These are phyloP conservation scores for Flaveria linearis DNA, from an alignment of 129 eudicot species.

Conservation along the genomic window DNA sequence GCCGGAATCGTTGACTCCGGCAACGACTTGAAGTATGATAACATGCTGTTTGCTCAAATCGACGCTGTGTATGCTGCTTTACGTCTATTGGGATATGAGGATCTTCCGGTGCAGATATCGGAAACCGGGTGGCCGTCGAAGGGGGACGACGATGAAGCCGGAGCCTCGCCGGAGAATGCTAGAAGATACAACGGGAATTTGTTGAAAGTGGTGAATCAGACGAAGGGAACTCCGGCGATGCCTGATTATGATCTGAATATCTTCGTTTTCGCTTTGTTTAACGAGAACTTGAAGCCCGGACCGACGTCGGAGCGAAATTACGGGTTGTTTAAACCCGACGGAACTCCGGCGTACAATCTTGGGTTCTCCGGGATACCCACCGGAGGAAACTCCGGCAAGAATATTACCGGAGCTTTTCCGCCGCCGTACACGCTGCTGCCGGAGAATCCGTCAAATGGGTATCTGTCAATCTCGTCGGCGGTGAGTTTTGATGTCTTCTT, in stretches of 20 bases:
- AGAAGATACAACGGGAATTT: constrained; percentile 75
- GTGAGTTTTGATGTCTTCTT: constrained; percentile 33
- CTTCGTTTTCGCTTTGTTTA: constrained; percentile 74
- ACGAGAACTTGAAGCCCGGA: constrained; percentile 88
- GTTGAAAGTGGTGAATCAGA: constrained; percentile 55
- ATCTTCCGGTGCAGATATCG: constrained; percentile 68
- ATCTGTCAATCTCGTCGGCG: constrained; percentile 37
- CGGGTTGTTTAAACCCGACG: constrained; percentile 89
- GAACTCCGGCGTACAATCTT: constrained; percentile 66
- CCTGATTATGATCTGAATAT: constrained; percentile 66
- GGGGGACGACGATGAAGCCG: constrained; percentile 74
- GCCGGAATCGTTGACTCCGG: constrained; percentile 58
- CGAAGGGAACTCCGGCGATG: constrained; percentile 80
- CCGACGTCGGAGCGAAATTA: constrained; percentile 88
- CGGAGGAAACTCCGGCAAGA: constrained; percentile 27
- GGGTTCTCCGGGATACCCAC: constrained; percentile 43
- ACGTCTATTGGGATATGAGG: constrained; percentile 50
- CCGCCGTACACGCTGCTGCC: constrained; percentile 31
- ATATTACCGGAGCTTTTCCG: neutral
- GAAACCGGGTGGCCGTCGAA: constrained; percentile 99
- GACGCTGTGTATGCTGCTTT: constrained; percentile 79
- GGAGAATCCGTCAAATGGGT: constrained; percentile 32
- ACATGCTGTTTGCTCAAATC: constrained; percentile 86
- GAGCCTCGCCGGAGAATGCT: constrained; percentile 81
- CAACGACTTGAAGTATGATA: constrained; percentile 60